Base-by-base conservation (phyloP, 2,329 filamentous ascomycete genomes). In the Cercospora citrullina region DNA sequence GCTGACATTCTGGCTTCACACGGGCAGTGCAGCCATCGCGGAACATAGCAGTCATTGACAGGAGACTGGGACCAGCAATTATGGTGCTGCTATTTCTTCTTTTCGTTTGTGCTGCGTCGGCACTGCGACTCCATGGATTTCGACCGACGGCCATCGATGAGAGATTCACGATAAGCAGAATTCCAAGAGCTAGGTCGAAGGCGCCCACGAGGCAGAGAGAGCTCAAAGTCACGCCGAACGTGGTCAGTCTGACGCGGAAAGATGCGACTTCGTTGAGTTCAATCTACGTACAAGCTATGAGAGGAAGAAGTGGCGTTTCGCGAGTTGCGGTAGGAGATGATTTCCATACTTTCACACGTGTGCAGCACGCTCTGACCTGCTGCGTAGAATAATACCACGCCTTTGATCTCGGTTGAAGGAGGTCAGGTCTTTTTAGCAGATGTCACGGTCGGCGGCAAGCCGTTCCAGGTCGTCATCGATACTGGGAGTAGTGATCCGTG, bases 401-500 rank as follows among this genome's bases (percentile, higher is more conserved):
- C 68, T 3, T 65, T 76, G 12, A 31, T 70, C 2, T 64, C 69
- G 0, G 73, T 74, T 4, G 68, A 69, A 58, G 71, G 72, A 4
- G 77, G 77, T 21, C 70, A 72, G 10, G 74, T 78, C 31, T 78
- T 77, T 60, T 70, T 77, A 3, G 75, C 75, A 16, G 69, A 73
- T 16, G 71, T 77, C 26, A 70, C 68, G 4, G 70, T 78, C 7
- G 77, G 76, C 18, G 71, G 71, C 12, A 70, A 77, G 55, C 63
- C 66, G 5, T 78, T 84, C 65, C 65, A 78, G 1, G 72, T 80
- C 2, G 77, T 82, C 10, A 75, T 85, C 60, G 83, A 85, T 66
- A 84, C 82, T 2, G 84, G 83, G 10, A 83, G 81, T 64, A 81
- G 79, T 61, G 84, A 85, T 65, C 83, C 82, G 1, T 85, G 83